phyloP scores from a whole-genome alignment of 176 grass and related monocot species.

The Poa pratensis region DNA sequence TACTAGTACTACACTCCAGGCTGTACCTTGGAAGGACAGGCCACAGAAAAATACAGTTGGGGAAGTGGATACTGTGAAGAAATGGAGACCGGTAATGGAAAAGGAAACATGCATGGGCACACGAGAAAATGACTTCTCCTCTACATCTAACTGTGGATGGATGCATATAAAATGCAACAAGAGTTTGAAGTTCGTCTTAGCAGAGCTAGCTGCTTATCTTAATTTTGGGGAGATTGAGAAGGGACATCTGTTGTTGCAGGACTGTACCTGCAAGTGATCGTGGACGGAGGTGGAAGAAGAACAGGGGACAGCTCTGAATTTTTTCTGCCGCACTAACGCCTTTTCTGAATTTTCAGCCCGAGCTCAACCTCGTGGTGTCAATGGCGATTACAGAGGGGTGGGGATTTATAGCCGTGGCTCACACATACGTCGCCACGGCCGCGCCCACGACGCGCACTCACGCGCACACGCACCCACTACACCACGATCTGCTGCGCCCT shows the following conservation, averaged over 20 bases:
- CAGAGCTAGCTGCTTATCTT: conserved; percentile 32
- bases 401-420: no score
- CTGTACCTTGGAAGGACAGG: not conserved
- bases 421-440: no score
- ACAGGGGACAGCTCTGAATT: no score
- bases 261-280: no score
- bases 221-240: not conserved
- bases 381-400: no score
- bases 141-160: not conserved
- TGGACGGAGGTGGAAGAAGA: no score
- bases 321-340: no score
- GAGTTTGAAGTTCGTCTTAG: not conserved
- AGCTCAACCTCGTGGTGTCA: no score
- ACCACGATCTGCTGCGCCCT: no score
- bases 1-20: not conserved
- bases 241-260: not conserved
- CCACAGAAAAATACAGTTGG: conserved; percentile 3
- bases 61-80: not conserved
- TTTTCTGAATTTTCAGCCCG: no score
- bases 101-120: not conserved
- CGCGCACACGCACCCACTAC: no score
- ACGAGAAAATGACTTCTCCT: not conserved
- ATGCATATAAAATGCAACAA: conserved; percentile 41
- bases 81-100: not conserved
- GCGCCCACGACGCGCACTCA: no score